These are phyloP conservation scores for Cadophora luteo-olivacea DNA, from an alignment of 2,329 filamentous ascomycete species.

Conservation along the genomic window DNA sequence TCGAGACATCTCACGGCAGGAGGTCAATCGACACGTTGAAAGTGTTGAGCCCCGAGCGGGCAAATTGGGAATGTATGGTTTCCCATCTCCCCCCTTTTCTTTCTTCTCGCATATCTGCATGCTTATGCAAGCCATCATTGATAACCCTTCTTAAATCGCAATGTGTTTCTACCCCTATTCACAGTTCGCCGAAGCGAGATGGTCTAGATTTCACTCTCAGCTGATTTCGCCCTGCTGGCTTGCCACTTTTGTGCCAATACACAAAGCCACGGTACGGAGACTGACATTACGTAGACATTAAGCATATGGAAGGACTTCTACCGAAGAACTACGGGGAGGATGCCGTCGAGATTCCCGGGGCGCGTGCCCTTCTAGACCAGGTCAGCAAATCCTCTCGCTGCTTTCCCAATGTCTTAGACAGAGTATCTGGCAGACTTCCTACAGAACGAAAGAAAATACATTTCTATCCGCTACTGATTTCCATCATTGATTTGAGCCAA, in stretches of 20 bases:
- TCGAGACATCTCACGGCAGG: constrained; percentile 89
- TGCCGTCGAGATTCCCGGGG: constrained; percentile 86
- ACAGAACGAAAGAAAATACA: background rate
- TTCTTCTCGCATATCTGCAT: background rate
- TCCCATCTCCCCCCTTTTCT: constrained; percentile 36
- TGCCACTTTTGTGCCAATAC: background rate
- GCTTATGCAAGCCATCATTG: background rate
- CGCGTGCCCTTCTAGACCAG: constrained; percentile 70
- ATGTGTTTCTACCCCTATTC: background rate
- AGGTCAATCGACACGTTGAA: constrained; percentile 86
- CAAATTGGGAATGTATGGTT: constrained; percentile 87
- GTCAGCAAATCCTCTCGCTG: background rate
- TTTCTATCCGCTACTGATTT: background rate
- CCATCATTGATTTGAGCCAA: background rate
- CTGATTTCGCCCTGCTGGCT: background rate
- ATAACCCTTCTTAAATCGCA: too few species aligned
- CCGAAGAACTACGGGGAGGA: constrained; percentile 78
- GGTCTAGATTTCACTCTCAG: background rate
- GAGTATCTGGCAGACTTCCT: background rate
- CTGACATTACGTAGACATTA: constrained; percentile 66
- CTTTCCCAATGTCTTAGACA: background rate
- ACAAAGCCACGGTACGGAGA: constrained; percentile 15
- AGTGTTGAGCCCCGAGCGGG: constrained; percentile 76
- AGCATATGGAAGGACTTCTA: constrained; percentile 77
- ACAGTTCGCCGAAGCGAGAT: background rate